These are phyloP conservation scores for Ilex aquifolium DNA, from an alignment of 257 asterid genomes.

Conservation along the genomic window DNA sequence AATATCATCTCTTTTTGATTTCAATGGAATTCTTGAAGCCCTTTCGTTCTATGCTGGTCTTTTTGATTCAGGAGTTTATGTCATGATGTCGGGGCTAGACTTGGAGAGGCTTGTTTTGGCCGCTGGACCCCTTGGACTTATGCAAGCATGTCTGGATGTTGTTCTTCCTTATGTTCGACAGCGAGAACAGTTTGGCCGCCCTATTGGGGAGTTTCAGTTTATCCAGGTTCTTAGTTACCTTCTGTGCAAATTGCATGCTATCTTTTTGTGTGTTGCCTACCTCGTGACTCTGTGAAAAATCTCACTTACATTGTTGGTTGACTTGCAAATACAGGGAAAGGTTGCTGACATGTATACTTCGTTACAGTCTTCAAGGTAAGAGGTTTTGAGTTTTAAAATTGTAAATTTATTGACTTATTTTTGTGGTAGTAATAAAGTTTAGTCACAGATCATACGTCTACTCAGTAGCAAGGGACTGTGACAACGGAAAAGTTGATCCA, in stretches of 20 bases:
- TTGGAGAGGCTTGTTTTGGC: constrained; percentile 97
- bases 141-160: constrained; percentile 95
- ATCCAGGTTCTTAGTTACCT: constrained; percentile 54
- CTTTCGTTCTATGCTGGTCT: neutral
- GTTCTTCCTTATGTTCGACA: constrained; percentile 90
- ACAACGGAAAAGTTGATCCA: constrained; percentile 57
- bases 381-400: neutral
- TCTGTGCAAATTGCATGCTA: neutral
- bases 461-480: constrained; percentile 96
- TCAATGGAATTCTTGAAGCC: too few relatives aligned
- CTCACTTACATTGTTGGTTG: constrained; percentile 12
- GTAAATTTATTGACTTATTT: too few relatives aligned
- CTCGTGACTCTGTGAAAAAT: neutral
- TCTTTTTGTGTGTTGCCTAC: neutral
- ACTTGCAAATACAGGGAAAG: constrained; percentile 64
- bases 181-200: constrained; percentile 84
- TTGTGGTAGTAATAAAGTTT: neutral
- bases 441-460: constrained; percentile 75
- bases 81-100: constrained; percentile 96
- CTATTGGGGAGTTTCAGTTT: constrained; percentile 91
- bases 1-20: constrained; percentile 3
- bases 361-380: constrained; percentile 87
- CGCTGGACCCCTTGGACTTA: constrained; percentile 90
- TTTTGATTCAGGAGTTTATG: constrained; percentile 82
- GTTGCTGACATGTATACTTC: constrained; percentile 94